Evolutionary conservation across 108 stramenopile species (phyloP).

Genomic region (Bacterosira constricta): DNA sequence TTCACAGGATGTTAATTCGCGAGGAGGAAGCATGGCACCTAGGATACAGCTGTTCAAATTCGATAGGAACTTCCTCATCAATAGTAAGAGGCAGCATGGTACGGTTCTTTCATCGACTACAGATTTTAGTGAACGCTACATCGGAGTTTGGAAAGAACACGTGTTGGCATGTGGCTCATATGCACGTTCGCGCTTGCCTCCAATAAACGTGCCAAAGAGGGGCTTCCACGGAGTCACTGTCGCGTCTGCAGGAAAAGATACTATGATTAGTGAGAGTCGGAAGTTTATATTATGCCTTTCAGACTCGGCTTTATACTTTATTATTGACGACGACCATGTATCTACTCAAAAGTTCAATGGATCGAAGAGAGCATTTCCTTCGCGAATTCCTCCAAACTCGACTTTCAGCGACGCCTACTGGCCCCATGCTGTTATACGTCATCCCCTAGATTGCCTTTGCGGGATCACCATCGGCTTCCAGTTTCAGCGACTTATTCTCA

Average conservation of each 20-base stretch:
- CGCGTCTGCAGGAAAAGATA: constrained; percentile 35
- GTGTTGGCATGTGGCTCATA: constrained; percentile 78
- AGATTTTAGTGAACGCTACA: constrained; percentile 57
- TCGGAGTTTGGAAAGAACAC: constrained; percentile 75
- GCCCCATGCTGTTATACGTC: constrained; percentile 82
- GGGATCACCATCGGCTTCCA: constrained; percentile 84
- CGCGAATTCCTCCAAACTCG: constrained; percentile 59
- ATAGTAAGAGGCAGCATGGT: constrained; percentile 17
- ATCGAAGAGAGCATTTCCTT: constrained; percentile 62
- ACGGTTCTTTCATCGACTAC: background rate
- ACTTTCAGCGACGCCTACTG: constrained; percentile 69
- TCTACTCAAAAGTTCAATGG: constrained; percentile 30
- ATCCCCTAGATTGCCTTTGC: constrained; percentile 57
- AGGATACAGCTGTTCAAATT: constrained; percentile 48
- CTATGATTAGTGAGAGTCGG: constrained; percentile 64
- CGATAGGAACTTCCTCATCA: constrained; percentile 25
- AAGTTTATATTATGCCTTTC: constrained; percentile 71
- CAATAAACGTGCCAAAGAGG: constrained; percentile 49
- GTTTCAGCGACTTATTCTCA: constrained; percentile 80
- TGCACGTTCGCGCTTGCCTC: constrained; percentile 59
- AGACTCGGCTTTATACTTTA: constrained; percentile 65
- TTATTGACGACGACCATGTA: constrained; percentile 63
- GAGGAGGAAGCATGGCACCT: constrained; percentile 13
- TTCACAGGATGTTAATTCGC: background rate
- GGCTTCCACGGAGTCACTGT: constrained; percentile 82